Percentiles rank a stretch among this genome's conserved stretches.
Evolutionary conservation across 2,329 filamentous ascomycete species (phyloP).

Genomic region (Thielaviopsis punctulata): DNA sequence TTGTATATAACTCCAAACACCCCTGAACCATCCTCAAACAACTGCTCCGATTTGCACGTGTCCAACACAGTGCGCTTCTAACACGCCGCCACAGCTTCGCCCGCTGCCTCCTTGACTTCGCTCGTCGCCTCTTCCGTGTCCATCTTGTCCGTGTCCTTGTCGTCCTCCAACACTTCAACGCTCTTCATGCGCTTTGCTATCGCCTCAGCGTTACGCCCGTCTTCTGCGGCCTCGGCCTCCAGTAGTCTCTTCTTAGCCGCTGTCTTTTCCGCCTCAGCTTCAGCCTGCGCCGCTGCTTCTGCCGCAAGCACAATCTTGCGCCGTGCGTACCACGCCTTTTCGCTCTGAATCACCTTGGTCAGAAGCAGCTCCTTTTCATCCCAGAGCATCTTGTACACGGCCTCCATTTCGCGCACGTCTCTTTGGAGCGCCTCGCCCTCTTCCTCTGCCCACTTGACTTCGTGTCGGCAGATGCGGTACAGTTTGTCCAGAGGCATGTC

Average conservation of each 20-base stretch:
- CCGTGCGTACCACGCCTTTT: conserved; percentile 47
- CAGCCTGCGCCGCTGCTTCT: conserved; percentile 18
- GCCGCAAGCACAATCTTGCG: conserved; percentile 30
- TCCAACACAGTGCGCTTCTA: too few species aligned
- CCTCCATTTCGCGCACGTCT: conserved; percentile 51
- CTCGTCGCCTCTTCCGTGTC: not conserved
- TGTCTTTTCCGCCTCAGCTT: conserved; percentile 13
- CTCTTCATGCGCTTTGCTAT: not conserved
- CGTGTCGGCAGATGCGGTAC: conserved; percentile 49
- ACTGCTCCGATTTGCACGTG: too few species aligned
- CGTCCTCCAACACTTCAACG: not conserved
- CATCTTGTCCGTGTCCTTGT: not conserved
- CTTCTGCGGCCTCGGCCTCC: not conserved
- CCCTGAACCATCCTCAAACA: not conserved
- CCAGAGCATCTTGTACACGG: conserved; percentile 55
- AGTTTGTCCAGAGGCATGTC: conserved; percentile 40
- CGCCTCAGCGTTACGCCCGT: not conserved
- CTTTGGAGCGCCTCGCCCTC: conserved; percentile 45
- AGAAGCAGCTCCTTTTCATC: conserved; percentile 61
- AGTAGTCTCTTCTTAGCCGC: conserved; percentile 2
- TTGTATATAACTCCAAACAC: not conserved
- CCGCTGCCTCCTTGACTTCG: not conserved
- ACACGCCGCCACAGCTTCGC: too few species aligned
- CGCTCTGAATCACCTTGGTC: conserved; percentile 51
- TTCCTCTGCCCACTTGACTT: conserved; percentile 55